phyloP scores from a whole-genome alignment of 2,329 filamentous ascomycete species.

The Monosporascus sp. region DNA sequence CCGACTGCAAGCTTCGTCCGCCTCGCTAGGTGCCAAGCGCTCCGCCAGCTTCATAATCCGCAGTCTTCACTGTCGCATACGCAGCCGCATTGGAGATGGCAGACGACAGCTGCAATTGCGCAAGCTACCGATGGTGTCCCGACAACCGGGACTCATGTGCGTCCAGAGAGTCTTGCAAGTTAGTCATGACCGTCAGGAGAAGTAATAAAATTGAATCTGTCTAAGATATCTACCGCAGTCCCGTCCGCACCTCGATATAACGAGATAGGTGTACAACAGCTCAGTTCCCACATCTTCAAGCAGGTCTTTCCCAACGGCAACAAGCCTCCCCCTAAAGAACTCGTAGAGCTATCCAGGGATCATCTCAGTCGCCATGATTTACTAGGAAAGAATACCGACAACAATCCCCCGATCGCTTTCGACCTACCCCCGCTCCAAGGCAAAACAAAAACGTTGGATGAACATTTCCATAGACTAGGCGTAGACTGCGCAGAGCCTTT shows the following conservation, averaged over 20 bases:
- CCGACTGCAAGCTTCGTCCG: conserved; percentile 43
- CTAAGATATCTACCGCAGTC: conserved; percentile 26
- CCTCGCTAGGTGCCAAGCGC: conserved; percentile 43
- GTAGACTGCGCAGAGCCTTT: conserved; percentile 84
- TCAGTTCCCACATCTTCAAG: conserved; percentile 74
- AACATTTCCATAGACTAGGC: conserved; percentile 89
- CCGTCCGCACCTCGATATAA: conserved; percentile 67
- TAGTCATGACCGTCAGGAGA: conserved; percentile 16
- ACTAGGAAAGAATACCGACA: conserved; percentile 83
- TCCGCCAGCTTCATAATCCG: conserved; percentile 29
- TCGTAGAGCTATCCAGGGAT: conserved; percentile 74
- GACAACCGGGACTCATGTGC: conserved; percentile 1
- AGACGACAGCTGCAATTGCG: conserved; percentile 22
- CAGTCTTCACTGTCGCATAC: conserved; percentile 17
- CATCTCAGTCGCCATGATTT: conserved; percentile 83
- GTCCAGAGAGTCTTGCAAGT: conserved; percentile 34
- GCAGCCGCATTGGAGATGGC: conserved; percentile 36
- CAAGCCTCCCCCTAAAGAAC: conserved; percentile 57
- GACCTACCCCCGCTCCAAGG: conserved; percentile 78
- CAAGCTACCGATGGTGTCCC: conserved; percentile 8
- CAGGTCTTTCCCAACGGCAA: conserved; percentile 69
- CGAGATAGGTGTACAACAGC: conserved; percentile 89
- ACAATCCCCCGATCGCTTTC: conserved; percentile 70
- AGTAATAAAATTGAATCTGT: conserved; percentile 6
- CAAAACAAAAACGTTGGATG: conserved; percentile 62